Evolutionary conservation across 495 filamentous ascomycete genomes (phyloP), one percentile per base, ranked within the genome.

Genomic region (Ramalina peruviana): DNA sequence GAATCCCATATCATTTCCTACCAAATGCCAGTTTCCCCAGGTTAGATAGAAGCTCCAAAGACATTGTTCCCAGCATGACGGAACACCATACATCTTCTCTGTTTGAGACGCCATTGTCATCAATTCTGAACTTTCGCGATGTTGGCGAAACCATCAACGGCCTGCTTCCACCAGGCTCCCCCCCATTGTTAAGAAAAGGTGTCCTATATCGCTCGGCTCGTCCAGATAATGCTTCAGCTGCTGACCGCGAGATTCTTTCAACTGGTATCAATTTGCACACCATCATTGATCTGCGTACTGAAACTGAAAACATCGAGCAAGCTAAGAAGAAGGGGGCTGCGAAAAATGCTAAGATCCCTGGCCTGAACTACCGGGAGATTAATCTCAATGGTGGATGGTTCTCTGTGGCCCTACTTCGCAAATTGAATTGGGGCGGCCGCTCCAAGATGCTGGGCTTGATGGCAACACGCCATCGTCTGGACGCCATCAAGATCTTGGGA

Each of bases 111-210:
- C 67, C 70, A 1, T 80, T 88, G 53, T 71, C 83, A 46, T 79
- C 72, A 38, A 76, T 90, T 52, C 69, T 85, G 62, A 92, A 93
- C 61, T 89, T 93, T 64, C 79, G 88, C 36, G 87, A 93, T 72
- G 82, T 92, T 49, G 87, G 81, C n/a, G 67, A 71, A 48, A 79
- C 78, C 12, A 69, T 89, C 50, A 92, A 92, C 51, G 17, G 7
- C 30, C 9, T 33, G 30, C 30, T 33, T 12, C 11, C 15, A 20
- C 45, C 48, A 15, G 48, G 26, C 15, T 20, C 50, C 36, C 36
- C 47, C 30, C 39, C 80, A 37, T 50, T 80, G n/a, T 49, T 89
- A n/a, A 73, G 72, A 55, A 74, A 85, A 58, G 79, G 80, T n/a
- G 60, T 78, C 13, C 56, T 92, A 26, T 92, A 73, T 62, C 83